Conservation (phyloP, 768 basidiomycete species). For the Chalciporus pseudorubinellus region DNA sequence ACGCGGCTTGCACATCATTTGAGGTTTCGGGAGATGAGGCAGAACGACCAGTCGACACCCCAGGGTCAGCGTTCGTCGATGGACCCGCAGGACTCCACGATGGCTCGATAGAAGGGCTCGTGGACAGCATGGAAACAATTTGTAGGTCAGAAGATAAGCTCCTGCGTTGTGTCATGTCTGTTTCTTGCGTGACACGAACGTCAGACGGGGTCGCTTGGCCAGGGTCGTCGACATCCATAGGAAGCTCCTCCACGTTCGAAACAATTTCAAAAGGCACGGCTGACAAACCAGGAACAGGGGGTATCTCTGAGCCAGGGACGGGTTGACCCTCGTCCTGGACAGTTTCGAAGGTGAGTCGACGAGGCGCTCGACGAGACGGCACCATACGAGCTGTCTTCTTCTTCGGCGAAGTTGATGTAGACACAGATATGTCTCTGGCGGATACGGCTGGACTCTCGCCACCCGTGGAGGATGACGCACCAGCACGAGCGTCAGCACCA, state of each 20-base stretch:
- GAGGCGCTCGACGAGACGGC: conserved; percentile 23
- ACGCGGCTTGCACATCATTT: neutral
- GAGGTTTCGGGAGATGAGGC: neutral
- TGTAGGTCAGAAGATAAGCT: neutral
- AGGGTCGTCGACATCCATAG: conserved; percentile 7
- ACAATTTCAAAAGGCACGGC: neutral
- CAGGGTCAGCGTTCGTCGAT: neutral
- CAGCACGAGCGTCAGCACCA: neutral
- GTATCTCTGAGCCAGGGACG: neutral
- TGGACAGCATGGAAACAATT: neutral
- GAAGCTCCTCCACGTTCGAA: neutral
- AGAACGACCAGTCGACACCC: neutral
- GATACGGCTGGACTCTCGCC: neutral
- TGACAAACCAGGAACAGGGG: neutral
- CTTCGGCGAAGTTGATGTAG: conserved; percentile 5
- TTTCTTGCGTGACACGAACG: neutral
- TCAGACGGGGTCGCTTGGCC: neutral
- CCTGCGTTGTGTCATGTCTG: neutral
- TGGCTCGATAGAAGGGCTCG: neutral
- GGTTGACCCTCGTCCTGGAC: neutral
- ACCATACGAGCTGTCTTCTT: conserved; percentile 28
- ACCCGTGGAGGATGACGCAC: neutral
- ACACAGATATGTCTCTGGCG: neutral
- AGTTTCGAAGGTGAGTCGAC: conserved; percentile 8
- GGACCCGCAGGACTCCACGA: neutral